Evolutionary conservation across 495 filamentous ascomycete genomes (phyloP), one percentile per base, ranked within the genome.

Genomic region (Amphirosellinia nigrospora): DNA sequence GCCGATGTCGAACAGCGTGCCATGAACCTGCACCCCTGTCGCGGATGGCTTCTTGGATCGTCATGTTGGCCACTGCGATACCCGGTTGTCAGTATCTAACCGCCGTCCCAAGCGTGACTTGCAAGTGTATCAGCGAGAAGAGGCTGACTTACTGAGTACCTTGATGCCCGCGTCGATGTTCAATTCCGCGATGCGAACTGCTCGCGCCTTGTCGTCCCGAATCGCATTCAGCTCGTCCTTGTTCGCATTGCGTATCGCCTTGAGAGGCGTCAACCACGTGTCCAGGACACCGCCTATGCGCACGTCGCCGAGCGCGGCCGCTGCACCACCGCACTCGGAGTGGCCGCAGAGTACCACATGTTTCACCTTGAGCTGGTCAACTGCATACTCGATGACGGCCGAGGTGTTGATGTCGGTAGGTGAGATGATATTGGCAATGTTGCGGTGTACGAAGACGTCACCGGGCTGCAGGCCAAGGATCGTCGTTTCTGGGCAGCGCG

Each of bases 401-500:
- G 86, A 81, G 45, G 90, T 89, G 82, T 86, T 92, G 74, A 96
- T 86, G 79, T 97, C 94, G 74, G 87, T 88, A 15, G 91, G 84
- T 67, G 90, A 89, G 62, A 97, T 79, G 79, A 96, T 86, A 83
- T 97, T 97, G 78, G 93, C 94, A 80, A 97, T 96, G 85, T 97
- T 97, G 78, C 94, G 92, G 85, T 97, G 94, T 64, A 93, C 91
- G 79, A 97, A 97, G 72, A 97, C 90, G 73, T 97, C 93, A 72
- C 94, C 94, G 4, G 94, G 94, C 69, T 93, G 84, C 55, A 94
- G 86, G 71, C 89, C 89, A 5, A 94, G 86, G 73, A 97, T 83
- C 66, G 91, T 94, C 13, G 94, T 97, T 79, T 97, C 94, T 1
- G 94, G 94, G 76, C 92, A 90, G 69, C 94, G 92, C 23, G 90